Percentiles rank a stretch among this genome's conserved stretches.
Evolutionary conservation across 2,329 filamentous ascomycete genomes (phyloP).

Genomic region (Colletotrichum musicola): DNA sequence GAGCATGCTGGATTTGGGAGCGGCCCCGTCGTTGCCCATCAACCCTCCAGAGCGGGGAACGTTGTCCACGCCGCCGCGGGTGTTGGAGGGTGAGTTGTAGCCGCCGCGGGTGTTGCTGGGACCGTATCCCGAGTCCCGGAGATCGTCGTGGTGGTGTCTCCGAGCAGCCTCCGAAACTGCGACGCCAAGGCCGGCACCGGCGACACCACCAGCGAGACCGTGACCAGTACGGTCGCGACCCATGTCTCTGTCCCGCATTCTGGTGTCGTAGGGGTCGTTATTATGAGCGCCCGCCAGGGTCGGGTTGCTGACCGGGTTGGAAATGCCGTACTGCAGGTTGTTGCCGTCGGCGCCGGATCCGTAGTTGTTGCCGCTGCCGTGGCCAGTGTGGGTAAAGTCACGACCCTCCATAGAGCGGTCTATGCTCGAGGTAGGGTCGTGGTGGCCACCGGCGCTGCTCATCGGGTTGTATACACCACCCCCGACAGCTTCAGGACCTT

Average conservation of each 20-base stretch:
- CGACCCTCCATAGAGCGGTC: constrained; percentile 31
- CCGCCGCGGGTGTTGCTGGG: constrained; percentile 3
- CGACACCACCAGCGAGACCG: constrained; percentile 22
- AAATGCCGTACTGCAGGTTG: constrained; percentile 21
- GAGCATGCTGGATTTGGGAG: constrained; percentile 36
- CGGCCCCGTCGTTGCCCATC: constrained; percentile 18
- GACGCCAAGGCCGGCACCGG: constrained; percentile 29
- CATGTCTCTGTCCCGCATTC: constrained; percentile 37
- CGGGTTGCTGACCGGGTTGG: constrained; percentile 20
- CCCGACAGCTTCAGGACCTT: constrained; percentile 8
- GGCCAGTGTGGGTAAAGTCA: constrained; percentile 34
- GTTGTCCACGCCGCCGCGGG: constrained; percentile 16
- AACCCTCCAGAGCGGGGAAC: constrained; percentile 10
- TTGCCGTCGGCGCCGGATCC: constrained; percentile 24
- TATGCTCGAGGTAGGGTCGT: constrained; percentile 29
- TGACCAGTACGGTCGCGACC: constrained; percentile 36
- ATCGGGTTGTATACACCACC: constrained; percentile 34
- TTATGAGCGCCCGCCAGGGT: constrained; percentile 20
- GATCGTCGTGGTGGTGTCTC: constrained; percentile 33
- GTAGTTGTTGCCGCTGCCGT: constrained; percentile 12
- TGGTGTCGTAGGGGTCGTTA: constrained; percentile 34
- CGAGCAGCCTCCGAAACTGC: constrained; percentile 26
- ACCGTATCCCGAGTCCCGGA: constrained; percentile 21
- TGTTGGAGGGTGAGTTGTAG: constrained; percentile 8
- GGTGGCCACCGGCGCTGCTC: constrained; percentile 13